phyloP scores from a whole-genome alignment of 768 basidiomycete species.

The Boletus sensibilis region DNA sequence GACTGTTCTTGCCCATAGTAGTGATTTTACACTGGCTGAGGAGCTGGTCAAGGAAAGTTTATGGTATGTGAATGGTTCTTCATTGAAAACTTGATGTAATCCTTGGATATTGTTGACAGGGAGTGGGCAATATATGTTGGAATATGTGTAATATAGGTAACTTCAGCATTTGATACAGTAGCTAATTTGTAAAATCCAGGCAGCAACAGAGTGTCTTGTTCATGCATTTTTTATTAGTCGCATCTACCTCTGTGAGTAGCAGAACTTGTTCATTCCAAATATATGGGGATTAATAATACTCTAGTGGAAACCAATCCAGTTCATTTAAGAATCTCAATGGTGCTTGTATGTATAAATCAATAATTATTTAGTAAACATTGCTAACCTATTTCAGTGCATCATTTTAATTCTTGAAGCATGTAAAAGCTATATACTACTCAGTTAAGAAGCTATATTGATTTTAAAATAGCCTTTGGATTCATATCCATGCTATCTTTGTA shows the following conservation, averaged over 20 bases:
- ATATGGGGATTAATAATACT: neutral
- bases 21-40: neutral
- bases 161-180: neutral
- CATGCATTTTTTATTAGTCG: conserved; percentile 25
- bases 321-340: neutral
- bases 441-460: neutral
- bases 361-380: neutral
- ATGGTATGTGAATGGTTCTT: conserved; percentile 5
- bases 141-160: conserved; percentile 13
- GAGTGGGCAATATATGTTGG: conserved; percentile 10
- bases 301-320: conserved; percentile 9
- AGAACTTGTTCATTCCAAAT: neutral
- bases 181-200: conserved; percentile 14
- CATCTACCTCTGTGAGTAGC: conserved; percentile 23
- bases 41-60: neutral
- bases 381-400: conserved; percentile 12
- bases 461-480: conserved; percentile 17
- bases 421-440: neutral
- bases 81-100: neutral
- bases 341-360: conserved; percentile 18
- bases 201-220: conserved; percentile 20
- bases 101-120: conserved; percentile 4
- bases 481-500: conserved; percentile 10
- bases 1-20: conserved; percentile 4
- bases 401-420: conserved; percentile 22